These are phyloP conservation scores for Phytophthora sp. DNA, from an alignment of 352 stramenopile species.

Conservation along the genomic window DNA sequence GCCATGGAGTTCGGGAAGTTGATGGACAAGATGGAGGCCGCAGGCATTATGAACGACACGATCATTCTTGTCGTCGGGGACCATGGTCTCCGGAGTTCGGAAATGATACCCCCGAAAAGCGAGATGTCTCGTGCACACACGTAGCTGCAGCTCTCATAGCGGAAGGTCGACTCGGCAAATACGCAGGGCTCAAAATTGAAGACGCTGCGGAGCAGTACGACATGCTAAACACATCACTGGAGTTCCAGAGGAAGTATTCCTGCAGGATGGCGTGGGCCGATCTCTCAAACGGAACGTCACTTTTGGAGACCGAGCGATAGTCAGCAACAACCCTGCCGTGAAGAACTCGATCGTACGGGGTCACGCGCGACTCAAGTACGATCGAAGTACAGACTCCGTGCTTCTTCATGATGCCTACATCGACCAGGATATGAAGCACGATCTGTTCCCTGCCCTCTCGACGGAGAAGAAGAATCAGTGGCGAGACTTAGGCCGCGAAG, in stretches of 20 bases:
- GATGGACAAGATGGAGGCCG: constrained; percentile 44
- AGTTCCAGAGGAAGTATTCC: constrained; percentile 29
- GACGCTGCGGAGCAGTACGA: constrained; percentile 43
- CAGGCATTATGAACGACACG: constrained; percentile 57
- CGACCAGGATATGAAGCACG: constrained; percentile 44
- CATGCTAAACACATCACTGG: constrained; percentile 44
- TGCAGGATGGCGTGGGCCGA: constrained; percentile 36
- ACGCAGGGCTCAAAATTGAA: constrained; percentile 26
- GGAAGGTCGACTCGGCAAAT: constrained; percentile 34
- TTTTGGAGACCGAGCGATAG: constrained; percentile 44
- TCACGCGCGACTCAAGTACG: constrained; percentile 40
- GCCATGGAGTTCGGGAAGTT: constrained; percentile 55
- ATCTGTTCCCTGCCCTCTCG: constrained; percentile 38
- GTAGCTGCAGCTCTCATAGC: constrained; percentile 39
- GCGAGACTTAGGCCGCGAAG: constrained; percentile 32
- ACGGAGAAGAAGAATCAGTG: constrained; percentile 23
- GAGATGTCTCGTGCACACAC: constrained; percentile 34
- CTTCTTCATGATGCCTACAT: constrained; percentile 37
- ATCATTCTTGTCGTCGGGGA: constrained; percentile 60
- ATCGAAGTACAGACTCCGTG: constrained; percentile 8
- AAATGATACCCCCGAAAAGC: constrained; percentile 23
- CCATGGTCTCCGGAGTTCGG: constrained; percentile 51
- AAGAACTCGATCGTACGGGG: constrained; percentile 47
- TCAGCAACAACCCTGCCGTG: constrained; percentile 62
- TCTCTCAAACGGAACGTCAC: constrained; percentile 43